A percentile compares a stretch with the other conserved stretches of the same genome.
These are phyloP conservation scores for Globisporangium cylindrosporum DNA, from an alignment of 352 stramenopile genomes.

Conservation along the genomic window DNA sequence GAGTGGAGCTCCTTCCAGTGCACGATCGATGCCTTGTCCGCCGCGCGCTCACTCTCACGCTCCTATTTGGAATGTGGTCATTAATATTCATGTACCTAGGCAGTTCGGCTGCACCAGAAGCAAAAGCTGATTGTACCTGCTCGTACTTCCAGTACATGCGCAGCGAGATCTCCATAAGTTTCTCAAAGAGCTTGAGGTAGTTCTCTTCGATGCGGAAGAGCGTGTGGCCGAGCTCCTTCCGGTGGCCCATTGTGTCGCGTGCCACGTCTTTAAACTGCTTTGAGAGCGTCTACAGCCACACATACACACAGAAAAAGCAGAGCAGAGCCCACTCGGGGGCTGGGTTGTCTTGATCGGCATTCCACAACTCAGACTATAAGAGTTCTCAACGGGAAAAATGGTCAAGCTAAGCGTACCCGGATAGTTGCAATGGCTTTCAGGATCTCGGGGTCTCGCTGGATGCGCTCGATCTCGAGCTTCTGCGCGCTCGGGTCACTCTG, in stretches of 20 bases:
- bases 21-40: constrained; percentile 39
- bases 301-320: not conserved
- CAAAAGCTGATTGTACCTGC: constrained; percentile 11
- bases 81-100: not conserved
- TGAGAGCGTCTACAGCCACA: constrained; percentile 33
- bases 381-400: too few relatives aligned
- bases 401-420: constrained; percentile 18
- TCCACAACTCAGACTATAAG: too few relatives aligned
- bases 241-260: constrained; percentile 56
- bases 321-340: not conserved
- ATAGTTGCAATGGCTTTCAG: constrained; percentile 50
- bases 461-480: constrained; percentile 48
- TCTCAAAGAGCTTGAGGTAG: constrained; percentile 77
- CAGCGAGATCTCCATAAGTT: constrained; percentile 67
- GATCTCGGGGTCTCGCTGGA: constrained; percentile 60
- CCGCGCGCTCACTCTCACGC: constrained; percentile 38
- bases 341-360: not conserved
- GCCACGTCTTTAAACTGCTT: constrained; percentile 69
- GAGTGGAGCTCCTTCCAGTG: constrained; percentile 56
- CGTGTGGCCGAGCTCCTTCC: constrained; percentile 57
- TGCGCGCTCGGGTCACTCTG: constrained; percentile 44
- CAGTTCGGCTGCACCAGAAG: too few relatives aligned
- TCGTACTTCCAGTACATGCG: constrained; percentile 75
- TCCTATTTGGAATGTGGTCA: constrained; percentile 12
- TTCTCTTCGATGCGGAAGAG: constrained; percentile 72